Evolutionary conservation across 345 rosid species (phyloP), one percentile per base, ranked within the genome.

Genomic region (Aquilaria sinensis): DNA sequence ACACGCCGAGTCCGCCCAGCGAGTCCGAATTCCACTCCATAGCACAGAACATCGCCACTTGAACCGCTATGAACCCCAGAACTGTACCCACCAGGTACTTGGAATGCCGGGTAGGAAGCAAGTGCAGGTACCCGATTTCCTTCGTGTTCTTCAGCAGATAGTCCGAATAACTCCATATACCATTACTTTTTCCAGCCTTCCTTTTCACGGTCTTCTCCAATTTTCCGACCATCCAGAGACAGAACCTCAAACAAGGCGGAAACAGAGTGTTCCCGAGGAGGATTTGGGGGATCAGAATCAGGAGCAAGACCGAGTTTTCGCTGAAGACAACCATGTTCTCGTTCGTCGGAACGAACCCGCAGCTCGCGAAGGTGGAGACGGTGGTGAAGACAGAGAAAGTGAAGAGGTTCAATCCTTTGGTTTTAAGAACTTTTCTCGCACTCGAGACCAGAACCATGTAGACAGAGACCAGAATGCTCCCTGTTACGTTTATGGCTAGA

Each of bases 311-410:
- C 2, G 86, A 67, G 57, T 82, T 70, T 59, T 67, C 65, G 30
- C 23, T 57, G 62, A 83, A 83, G 31, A 56, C 80, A 0, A 71
- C 31, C 84, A 82, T 78, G 80, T 80, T 82, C 54, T 85, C 87
- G 5, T 85, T 82, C 5, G 87, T 82, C 0, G 91, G 87, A 1
- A 80, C 64, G 9, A 85, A 82, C 1, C 90, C 91, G 4, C 81
- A 78, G 37, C 47, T 80, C 0, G 79, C 56, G 37, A 82, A 80
- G 2, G 80, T 82, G 0, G 87, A 82, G 9, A 82, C 74, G 0
- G 65, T 49, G 9, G 77, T 68, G 67, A 85, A 80, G 31, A 80
- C 34, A 0, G 87, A 75, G 63, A 82, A 85, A 11, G 82, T 85
- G 16, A 37, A 30, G 2, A 30, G 10, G 6, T 71, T 48, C 3